phyloP scores from a whole-genome alignment of 768 basidiomycete species.

The Tulasnella sp. region DNA sequence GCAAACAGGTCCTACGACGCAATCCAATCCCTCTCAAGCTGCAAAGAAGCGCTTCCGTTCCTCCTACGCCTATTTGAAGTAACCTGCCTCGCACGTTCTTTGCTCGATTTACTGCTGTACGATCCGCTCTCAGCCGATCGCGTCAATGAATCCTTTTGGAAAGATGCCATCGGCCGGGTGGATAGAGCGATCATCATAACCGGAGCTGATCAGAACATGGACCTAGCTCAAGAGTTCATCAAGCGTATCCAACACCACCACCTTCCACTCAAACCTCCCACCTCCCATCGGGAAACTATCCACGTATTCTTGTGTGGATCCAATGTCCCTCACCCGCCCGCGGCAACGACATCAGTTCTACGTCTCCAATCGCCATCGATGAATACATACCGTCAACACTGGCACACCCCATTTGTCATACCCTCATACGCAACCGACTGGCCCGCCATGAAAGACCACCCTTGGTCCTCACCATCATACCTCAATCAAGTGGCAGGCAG shows the following conservation, averaged over 20 bases:
- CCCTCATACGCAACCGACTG: conserved; percentile 51
- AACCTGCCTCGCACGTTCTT: too few species aligned
- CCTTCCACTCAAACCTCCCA: conserved; percentile 19
- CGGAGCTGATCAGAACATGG: conserved; percentile 52
- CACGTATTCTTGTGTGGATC: neutral
- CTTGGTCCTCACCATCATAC: conserved; percentile 64
- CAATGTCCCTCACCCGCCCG: conserved; percentile 15
- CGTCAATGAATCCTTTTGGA: conserved; percentile 21
- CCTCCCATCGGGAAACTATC: neutral
- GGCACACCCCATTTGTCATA: conserved; percentile 59
- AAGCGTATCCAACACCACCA: conserved; percentile 40
- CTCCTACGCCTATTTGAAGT: too few species aligned
- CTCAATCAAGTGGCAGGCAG: conserved; percentile 59
- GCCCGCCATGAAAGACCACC: conserved; percentile 61
- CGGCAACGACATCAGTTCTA: conserved; percentile 30
- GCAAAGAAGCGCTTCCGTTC: too few species aligned
- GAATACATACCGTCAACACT: conserved; percentile 38
- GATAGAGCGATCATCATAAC: conserved; percentile 79
- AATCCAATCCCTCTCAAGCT: too few species aligned
- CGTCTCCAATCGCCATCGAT: conserved; percentile 47
- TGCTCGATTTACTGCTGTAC: too few species aligned
- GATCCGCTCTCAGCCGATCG: too few species aligned
- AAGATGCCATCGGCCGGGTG: conserved; percentile 42
- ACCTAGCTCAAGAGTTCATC: conserved; percentile 56
- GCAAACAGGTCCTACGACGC: too few species aligned